Percentiles rank a stretch among this genome's conserved stretches.
phyloP scores from a whole-genome alignment of 1,284 basidiomycete species.

The Ceratorhiza oryzae-sativae region DNA sequence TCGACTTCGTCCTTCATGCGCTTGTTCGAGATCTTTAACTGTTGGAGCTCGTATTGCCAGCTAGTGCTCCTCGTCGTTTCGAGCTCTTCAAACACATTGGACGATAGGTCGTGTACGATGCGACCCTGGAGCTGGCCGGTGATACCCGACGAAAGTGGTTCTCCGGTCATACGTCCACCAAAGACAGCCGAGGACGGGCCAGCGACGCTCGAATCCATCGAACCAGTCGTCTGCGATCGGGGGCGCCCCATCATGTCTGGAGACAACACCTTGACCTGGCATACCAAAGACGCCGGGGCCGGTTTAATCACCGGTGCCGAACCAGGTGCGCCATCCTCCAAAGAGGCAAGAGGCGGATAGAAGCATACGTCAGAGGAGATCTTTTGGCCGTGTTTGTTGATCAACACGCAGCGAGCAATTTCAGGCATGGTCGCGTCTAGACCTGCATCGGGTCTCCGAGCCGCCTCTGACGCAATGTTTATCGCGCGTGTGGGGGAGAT shows the following conservation, averaged over 20 bases:
- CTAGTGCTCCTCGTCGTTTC: slow-evolving; percentile 70
- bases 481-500: slow-evolving; percentile 42
- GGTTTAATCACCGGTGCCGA: slow-evolving; percentile 36
- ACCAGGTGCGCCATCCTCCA: slow-evolving; percentile 46
- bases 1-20: slow-evolving; percentile 73
- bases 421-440: slow-evolving; percentile 33
- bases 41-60: slow-evolving; percentile 93
- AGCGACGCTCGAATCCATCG: slow-evolving; percentile 5
- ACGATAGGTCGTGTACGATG: slow-evolving; percentile 47
- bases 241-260: slow-evolving; percentile 20
- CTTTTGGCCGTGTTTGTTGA: slow-evolving; percentile 45
- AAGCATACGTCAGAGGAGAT: slow-evolving; percentile 48
- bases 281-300: slow-evolving; percentile 45
- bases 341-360: slow-evolving; percentile 49
- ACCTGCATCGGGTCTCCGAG: neutral
- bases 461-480: slow-evolving; percentile 41
- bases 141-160: slow-evolving; percentile 48
- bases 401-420: slow-evolving; percentile 24
- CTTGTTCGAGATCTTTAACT: slow-evolving; percentile 78
- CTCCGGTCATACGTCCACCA: slow-evolving; percentile 15
- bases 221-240: slow-evolving; percentile 21
- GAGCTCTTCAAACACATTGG: slow-evolving; percentile 77
- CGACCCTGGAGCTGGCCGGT: slow-evolving; percentile 43
- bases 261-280: slow-evolving; percentile 26
- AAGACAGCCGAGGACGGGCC: neutral